Evolutionary conservation across 2,329 filamentous ascomycete species (phyloP), one percentile per base, ranked within the genome.

Genomic region (Cryphonectria japonica): DNA sequence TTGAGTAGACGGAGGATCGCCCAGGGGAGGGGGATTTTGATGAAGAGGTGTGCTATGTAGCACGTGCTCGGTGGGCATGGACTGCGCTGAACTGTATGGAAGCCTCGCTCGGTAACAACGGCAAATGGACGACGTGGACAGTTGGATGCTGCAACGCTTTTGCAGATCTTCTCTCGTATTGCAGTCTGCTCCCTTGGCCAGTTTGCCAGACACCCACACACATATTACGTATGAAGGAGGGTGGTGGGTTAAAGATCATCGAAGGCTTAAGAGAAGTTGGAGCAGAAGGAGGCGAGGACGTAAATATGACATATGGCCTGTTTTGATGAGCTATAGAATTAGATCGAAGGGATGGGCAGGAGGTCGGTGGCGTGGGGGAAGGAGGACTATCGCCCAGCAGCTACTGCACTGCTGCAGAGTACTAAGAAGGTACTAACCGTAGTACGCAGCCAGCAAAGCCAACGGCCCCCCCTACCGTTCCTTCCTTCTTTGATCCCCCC

Each of bases 1-100:
- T n/a, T 50, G 46, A 50, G 46, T 39, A 16, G 29, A 67, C 32
- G 50, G 63, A 34, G 46, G 63, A 67, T 67, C 63, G 62, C 46
- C 64, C 39, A 54, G 62, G 29, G 43, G 13, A 43, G 2, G 41
- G 41, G 41, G 13, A 2, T 13, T 43, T 3, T 43, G 41, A 43
- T 43, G 41, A 14, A 43, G 43, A 9, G 57, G 57, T 37, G 32
- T 37, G 32, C 14, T 8, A 32, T 59, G 26, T 16, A 59, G 54
- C 54, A 59, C 54, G 26, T 32, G 54, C 29, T 26, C 22, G 19
- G 54, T 50, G 46, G 46, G 46, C 52, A 57, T 14, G 52, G 32
- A 29, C 26, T 59, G 29, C 6, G 6, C 34, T 34, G 34, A 4
- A 6, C 34, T 57, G 52, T 57, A 61, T 61, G 43, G 37, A 41